Percentiles rank a stretch among this genome's conserved stretches.
Conservation (phyloP, 1,284 basidiomycete species). For the Boletus semigastroideus region DNA sequence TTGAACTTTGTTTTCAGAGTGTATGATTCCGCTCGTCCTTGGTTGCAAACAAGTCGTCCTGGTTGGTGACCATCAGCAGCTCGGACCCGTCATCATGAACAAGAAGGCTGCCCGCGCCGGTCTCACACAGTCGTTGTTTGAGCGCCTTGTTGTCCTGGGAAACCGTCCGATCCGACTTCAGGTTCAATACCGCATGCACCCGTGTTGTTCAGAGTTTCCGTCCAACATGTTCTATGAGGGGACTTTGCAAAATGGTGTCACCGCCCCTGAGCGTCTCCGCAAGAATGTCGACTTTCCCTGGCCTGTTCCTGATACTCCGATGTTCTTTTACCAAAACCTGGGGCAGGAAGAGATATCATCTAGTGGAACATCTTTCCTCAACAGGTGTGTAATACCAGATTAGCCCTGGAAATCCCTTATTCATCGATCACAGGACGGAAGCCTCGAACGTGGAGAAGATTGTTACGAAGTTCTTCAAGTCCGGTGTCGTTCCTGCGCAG, state of each 20-base stretch:
- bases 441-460: constrained; percentile 99
- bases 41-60: constrained; percentile 99
- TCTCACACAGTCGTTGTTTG: constrained; percentile 96
- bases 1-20: constrained; percentile 58
- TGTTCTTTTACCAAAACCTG: constrained; percentile 99
- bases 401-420: background rate
- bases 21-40: constrained; percentile 98
- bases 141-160: constrained; percentile 92
- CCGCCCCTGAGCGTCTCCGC: constrained; percentile 93
- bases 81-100: constrained; percentile 99
- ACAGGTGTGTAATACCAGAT: constrained; percentile 52
- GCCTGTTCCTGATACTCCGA: constrained; percentile 96
- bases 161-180: constrained; percentile 98
- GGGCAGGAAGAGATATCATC: constrained; percentile 99
- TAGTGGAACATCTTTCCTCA: constrained; percentile 97
- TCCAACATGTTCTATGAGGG: constrained; percentile 99
- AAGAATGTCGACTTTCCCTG: constrained; percentile 99
- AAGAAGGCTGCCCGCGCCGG: constrained; percentile 99
- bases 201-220: constrained; percentile 97
- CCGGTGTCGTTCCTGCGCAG: constrained; percentile 91
- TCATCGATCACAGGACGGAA: constrained; percentile 70
- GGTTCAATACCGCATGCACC: constrained; percentile 99
- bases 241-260: constrained; percentile 98
- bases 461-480: constrained; percentile 99
- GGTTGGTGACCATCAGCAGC: constrained; percentile 97